Evolutionary conservation across 805 yeast genomes (phyloP).

Genomic region (Metschnikowia similis): DNA sequence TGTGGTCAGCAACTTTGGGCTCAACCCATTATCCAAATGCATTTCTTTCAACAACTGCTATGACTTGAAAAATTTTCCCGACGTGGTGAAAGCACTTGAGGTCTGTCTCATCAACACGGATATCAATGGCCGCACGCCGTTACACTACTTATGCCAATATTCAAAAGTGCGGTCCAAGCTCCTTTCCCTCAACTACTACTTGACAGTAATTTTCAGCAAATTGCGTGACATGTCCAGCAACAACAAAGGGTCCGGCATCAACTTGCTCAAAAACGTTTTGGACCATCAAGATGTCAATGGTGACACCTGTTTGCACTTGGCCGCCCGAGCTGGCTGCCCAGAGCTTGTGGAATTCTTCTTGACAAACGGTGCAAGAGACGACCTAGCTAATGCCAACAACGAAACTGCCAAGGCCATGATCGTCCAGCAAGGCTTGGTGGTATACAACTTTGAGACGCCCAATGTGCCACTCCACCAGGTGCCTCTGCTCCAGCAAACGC

Average conservation of each 20-base stretch:
- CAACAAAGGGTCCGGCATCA: slow-evolving; percentile 36
- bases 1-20: slow-evolving; percentile 58
- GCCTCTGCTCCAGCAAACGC: slow-evolving; percentile 1
- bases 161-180: slow-evolving; percentile 63
- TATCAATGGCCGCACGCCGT: slow-evolving; percentile 64
- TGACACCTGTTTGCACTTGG: slow-evolving; percentile 80
- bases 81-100: slow-evolving; percentile 68
- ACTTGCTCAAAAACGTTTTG: slow-evolving; percentile 56
- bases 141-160: slow-evolving; percentile 79
- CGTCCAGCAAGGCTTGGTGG: slow-evolving; percentile 34
- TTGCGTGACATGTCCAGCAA: slow-evolving; percentile 45
- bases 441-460: slow-evolving; percentile 12
- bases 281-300: slow-evolving; percentile 81
- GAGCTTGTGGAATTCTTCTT: slow-evolving; percentile 75
- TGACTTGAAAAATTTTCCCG: slow-evolving; percentile 74
- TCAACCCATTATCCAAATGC: slow-evolving; percentile 82
- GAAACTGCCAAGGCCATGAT: slow-evolving; percentile 44
- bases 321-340: slow-evolving; percentile 61
- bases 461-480: neutral
- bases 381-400: slow-evolving; percentile 37
- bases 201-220: slow-evolving; percentile 71
- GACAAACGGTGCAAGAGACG: slow-evolving; percentile 78
- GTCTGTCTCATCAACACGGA: slow-evolving; percentile 79
- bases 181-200: slow-evolving; percentile 79
- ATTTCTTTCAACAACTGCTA: slow-evolving; percentile 85